Evolutionary conservation across 257 asterid species (phyloP), one percentile per base, ranked within the genome.

Genomic region (Solanum chiquidenum): DNA sequence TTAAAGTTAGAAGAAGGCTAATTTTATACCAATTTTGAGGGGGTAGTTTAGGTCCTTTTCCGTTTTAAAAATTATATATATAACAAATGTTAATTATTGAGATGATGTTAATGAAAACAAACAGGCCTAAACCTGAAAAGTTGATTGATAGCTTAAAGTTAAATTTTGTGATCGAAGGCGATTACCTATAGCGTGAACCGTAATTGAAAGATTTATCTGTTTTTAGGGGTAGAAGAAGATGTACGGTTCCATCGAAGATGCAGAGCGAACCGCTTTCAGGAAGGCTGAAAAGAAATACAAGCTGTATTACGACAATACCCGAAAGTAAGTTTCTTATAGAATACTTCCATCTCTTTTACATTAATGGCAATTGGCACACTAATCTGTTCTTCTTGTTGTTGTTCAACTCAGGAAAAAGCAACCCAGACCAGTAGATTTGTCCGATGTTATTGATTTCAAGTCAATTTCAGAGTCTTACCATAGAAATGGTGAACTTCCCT

Each of bases 261-360:
- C 90, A 31, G 99, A 95, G 93, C 92, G 98, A 87, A 93, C 99
- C 21, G 98, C 98, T 85, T 95, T 97, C 88, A 93, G 98, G 12
- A 95, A 89, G 89, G 95, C 95, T 49, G 99, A 96, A 90, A 97
- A 97, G 97, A 97, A 94, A 85, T 97, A 95, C 92, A 97, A 97
- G 87, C 91, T 95, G 64, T 97, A 95, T 87, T 95, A 95, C 87
- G 98, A 95, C 44, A 92, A 88, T 90, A 83, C 91, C 89, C 96
- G 90, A 91, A 97, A 88, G 99, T 95, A 90, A 23, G 82, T 35
- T 49, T 25, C 75, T 85, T 49, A 86, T 35, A 33, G 58, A 46
- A 46, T 46, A 46, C 7, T 34, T 44, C 4, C 21, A 8, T 44
- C 5, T 34, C n/a, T 14, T 27, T 79, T 14, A 44, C 40, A 6